Evolutionary conservation across 2,329 filamentous ascomycete species (phyloP).

Genomic region (Fusarium musae): DNA sequence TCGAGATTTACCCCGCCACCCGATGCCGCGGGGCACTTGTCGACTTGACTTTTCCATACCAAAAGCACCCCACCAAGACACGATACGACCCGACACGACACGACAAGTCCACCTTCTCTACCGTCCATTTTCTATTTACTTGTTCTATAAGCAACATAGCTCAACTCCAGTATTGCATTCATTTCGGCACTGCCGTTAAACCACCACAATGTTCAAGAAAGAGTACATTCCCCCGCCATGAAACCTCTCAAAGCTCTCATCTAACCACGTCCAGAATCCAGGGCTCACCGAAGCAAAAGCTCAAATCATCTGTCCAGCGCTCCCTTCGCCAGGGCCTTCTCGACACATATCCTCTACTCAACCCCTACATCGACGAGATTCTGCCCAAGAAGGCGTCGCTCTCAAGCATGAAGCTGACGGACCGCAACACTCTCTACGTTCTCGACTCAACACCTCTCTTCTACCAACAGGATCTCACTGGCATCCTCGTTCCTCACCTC

Average conservation of each 20-base stretch:
- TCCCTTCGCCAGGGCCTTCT: constrained; percentile 84
- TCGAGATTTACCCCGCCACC: constrained; percentile 46
- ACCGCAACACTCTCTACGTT: constrained; percentile 89
- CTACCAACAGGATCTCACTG: constrained; percentile 83
- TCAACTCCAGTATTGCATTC: not conserved
- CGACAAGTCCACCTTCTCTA: not conserved
- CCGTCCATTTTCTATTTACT: not conserved
- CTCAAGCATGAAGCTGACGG: constrained; percentile 91
- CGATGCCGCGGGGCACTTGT: constrained; percentile 41
- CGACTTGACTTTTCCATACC: constrained; percentile 41
- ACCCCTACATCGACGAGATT: constrained; percentile 90
- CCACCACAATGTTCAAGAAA: constrained; percentile 86
- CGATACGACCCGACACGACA: constrained; percentile 10
- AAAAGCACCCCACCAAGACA: constrained; percentile 39
- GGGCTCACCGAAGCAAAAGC: constrained; percentile 86
- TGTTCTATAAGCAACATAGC: not conserved
- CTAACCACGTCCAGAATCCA: constrained; percentile 62
- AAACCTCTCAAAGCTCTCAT: constrained; percentile 2
- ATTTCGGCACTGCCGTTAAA: constrained; percentile 17
- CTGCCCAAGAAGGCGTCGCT: constrained; percentile 94
- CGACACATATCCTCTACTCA: constrained; percentile 85
- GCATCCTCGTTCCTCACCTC: constrained; percentile 86
- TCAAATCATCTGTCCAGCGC: constrained; percentile 96
- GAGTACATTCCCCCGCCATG: constrained; percentile 67
- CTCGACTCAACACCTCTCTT: constrained; percentile 83